Percentiles rank a stretch among this genome's conserved stretches.
These are phyloP conservation scores for Coemansia sp. DNA, from an alignment of 192 early-diverging fungal species.

Conservation along the genomic window DNA sequence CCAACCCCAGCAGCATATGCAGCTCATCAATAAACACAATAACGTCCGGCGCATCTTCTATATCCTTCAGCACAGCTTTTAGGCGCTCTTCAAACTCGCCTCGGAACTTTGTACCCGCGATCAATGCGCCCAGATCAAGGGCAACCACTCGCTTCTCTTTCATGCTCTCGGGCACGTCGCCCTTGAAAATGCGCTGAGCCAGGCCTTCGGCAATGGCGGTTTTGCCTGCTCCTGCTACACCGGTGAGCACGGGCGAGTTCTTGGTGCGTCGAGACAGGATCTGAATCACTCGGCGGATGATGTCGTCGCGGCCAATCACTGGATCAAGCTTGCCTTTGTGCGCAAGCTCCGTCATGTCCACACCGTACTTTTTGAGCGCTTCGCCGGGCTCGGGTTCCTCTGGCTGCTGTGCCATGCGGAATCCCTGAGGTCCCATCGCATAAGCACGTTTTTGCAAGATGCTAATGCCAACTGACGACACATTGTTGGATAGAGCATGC, in stretches of 20 bases:
- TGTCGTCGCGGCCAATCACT: conserved; percentile 75
- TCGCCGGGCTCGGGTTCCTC: conserved; percentile 46
- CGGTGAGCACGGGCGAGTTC: conserved; percentile 74
- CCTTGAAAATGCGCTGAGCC: conserved; percentile 72
- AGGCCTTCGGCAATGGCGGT: conserved; percentile 80
- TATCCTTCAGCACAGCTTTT: conserved; percentile 70
- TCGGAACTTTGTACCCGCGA: conserved; percentile 58
- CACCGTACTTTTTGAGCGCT: conserved; percentile 60
- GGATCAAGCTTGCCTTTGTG: conserved; percentile 78
- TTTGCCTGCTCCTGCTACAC: conserved; percentile 79
- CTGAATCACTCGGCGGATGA: conserved; percentile 74
- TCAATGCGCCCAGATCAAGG: conserved; percentile 63
- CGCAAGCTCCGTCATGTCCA: conserved; percentile 73
- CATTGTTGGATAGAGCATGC: not conserved
- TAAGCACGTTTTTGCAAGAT: conserved; percentile 16
- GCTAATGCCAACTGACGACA: not conserved
- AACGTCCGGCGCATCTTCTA: conserved; percentile 68
- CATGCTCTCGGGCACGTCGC: conserved; percentile 75
- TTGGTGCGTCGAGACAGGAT: conserved; percentile 75
- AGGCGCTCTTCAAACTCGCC: conserved; percentile 83
- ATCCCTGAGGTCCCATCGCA: conserved; percentile 49
- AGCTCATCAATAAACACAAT: conserved; percentile 82
- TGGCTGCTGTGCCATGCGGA: conserved; percentile 49
- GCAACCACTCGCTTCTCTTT: conserved; percentile 70
- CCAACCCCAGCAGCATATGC: conserved; percentile 71